phyloP scores from a whole-genome alignment of 2,329 filamentous ascomycete genomes.

The Aspergillus calidoustus region DNA sequence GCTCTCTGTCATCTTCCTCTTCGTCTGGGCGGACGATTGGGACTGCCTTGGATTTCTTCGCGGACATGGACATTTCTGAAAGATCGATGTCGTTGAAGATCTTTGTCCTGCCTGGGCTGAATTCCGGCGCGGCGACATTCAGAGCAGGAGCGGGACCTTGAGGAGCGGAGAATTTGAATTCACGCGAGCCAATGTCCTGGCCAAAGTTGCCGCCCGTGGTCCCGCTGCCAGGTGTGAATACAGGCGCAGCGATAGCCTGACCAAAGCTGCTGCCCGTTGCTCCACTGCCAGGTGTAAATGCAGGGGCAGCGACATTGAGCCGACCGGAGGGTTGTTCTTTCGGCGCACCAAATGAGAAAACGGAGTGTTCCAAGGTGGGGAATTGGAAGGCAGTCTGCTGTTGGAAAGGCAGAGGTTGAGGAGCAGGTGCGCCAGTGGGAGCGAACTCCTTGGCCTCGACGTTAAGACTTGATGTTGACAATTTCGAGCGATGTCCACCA shows the following conservation, averaged over 20 bases:
- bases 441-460: constrained; percentile 89
- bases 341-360: constrained; percentile 36
- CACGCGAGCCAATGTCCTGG: constrained; percentile 27
- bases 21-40: constrained; percentile 74
- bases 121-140: constrained; percentile 75
- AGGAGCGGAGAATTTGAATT: constrained; percentile 70
- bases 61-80: constrained; percentile 66
- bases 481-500: constrained; percentile 68
- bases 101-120: constrained; percentile 63
- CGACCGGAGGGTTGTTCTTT: constrained; percentile 47
- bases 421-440: constrained; percentile 56
- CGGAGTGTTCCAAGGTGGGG: constrained; percentile 32
- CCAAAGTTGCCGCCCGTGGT: constrained; percentile 20
- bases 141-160: constrained; percentile 60
- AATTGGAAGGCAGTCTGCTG: constrained; percentile 50
- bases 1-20: constrained; percentile 46
- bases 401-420: constrained; percentile 50
- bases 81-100: constrained; percentile 73
- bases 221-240: constrained; percentile 64
- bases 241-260: constrained; percentile 72
- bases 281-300: constrained; percentile 65
- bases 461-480: constrained; percentile 79
- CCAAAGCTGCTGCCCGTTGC: constrained; percentile 28
- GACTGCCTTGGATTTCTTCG: constrained; percentile 79
- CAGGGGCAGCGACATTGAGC: constrained; percentile 71